A percentile compares a stretch with the other conserved stretches of the same genome.
These are phyloP conservation scores for Lenwebbia sp. DNA, from an alignment of 345 rosid genomes.

Conservation along the genomic window DNA sequence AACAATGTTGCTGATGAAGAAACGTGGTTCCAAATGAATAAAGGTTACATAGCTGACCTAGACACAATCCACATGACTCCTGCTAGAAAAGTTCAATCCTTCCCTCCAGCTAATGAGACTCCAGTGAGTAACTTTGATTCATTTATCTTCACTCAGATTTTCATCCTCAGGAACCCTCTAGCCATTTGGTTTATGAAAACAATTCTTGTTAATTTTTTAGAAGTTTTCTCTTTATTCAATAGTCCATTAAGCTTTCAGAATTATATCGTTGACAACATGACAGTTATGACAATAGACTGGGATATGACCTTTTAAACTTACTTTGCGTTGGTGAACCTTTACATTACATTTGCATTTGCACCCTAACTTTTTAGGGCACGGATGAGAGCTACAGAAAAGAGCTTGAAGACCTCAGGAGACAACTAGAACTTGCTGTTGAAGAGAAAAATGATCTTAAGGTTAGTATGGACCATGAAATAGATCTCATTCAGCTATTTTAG, in stretches of 20 bases:
- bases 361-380: not conserved
- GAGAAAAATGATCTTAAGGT: conserved; percentile 73
- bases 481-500: not conserved
- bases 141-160: not conserved
- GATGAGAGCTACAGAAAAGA: conserved; percentile 19
- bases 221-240: not conserved
- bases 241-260: not conserved
- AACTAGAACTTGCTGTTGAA: conserved; percentile 33
- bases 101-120: conserved; percentile 32
- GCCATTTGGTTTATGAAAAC: not conserved
- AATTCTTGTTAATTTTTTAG: not conserved
- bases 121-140: conserved; percentile 40
- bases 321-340: not conserved
- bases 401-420: conserved; percentile 48
- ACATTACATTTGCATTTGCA: not conserved
- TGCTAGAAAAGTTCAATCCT: conserved; percentile 52
- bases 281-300: not conserved
- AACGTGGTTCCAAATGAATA: conserved; percentile 85
- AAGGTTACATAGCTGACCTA: conserved; percentile 74
- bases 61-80: conserved; percentile 74
- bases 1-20: conserved; percentile 91
- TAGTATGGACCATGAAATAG: conserved; percentile 6
- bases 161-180: not conserved
- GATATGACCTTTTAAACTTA: not conserved
- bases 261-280: not conserved